Base-by-base conservation (phyloP, 225 moss, liverwort and hornwort genomes). In the Marchantia paleacea region DNA sequence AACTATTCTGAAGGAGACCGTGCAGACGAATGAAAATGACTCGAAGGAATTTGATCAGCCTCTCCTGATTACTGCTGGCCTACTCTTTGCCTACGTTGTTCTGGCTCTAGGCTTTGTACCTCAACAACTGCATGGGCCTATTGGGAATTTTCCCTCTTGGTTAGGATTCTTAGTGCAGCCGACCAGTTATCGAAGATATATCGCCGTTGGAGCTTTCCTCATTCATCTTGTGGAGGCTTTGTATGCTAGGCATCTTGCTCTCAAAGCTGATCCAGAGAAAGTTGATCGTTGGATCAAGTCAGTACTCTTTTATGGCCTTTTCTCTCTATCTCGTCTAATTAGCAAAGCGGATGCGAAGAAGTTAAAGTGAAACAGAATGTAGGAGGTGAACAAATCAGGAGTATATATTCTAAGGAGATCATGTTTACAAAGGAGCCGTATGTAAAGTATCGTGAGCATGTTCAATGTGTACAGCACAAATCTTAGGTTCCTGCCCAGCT, bases 191-290 rank as follows among this genome's bases (percentile, higher is more conserved):
- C 0, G 26, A 67, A 67, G 67, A 67, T 29, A 3, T 67, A 13
- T 30, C 10, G 72, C 50, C 11, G 48, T 11, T 48, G 0, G 48
- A 1, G 50, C 19, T 72, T 19, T 72, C 72, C 22, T 72, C 22
- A 47, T 72, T 19, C 72, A 50, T 20, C 0, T 72, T 6, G 6
- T 72, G 20, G 72, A 72, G 50, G 18, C 18, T 28, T 6, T 13
- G 8, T 72, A 72, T 48, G 72, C 72, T 51, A n/a, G 48, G 3
- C 22, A 72, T 72, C 72, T 72, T 48, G 48, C 72, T 72, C 48
- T n/a, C 49, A 72, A 72, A 72, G 72, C 31, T 20, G 72, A 72
- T 51, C 72, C 72, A 22, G 50, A 72, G 29, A 72, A 72, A 19
- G 72, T 51, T 9, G 8, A 8, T 19, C 49, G 72, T 51, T 72